These are phyloP conservation scores for Eucalyptus sp. DNA, from an alignment of 345 rosid species.

Conservation along the genomic window DNA sequence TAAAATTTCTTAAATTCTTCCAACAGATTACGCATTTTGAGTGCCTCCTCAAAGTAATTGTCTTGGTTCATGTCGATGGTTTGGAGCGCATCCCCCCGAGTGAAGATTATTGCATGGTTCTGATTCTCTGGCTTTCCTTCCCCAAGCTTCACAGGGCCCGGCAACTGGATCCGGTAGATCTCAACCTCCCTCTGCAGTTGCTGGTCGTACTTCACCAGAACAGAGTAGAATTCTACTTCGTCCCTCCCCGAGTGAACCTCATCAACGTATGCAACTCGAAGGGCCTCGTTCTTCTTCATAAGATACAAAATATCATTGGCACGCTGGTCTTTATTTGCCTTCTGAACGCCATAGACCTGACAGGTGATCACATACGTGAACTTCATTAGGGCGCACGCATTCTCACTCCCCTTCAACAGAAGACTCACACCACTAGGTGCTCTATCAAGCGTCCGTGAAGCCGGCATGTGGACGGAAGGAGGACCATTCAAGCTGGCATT, in stretches of 20 bases:
- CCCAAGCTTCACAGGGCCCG: slow-evolving; percentile 82
- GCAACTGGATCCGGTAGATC: slow-evolving; percentile 75
- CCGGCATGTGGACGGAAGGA: background rate
- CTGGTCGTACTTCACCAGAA: slow-evolving; percentile 76
- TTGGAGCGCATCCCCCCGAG: slow-evolving; percentile 91
- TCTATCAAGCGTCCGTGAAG: slow-evolving; percentile 25
- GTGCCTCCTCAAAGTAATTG: slow-evolving; percentile 84
- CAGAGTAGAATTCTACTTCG: slow-evolving; percentile 59
- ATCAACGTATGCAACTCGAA: slow-evolving; percentile 88
- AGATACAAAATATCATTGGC: slow-evolving; percentile 69
- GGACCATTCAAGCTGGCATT: slow-evolving; percentile 8
- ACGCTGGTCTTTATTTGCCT: slow-evolving; percentile 52
- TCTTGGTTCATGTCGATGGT: slow-evolving; percentile 98
- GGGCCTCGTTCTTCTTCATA: slow-evolving; percentile 71
- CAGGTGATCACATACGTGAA: slow-evolving; percentile 81
- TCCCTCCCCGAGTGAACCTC: slow-evolving; percentile 50
- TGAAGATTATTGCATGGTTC: slow-evolving; percentile 91
- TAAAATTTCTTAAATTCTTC: slow-evolving; percentile 57
- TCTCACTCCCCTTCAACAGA: slow-evolving; percentile 76
- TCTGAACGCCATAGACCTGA: slow-evolving; percentile 76
- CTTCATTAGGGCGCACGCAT: slow-evolving; percentile 74
- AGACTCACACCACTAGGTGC: slow-evolving; percentile 47
- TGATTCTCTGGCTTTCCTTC: slow-evolving; percentile 98
- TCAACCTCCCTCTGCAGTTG: slow-evolving; percentile 68
- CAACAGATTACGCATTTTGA: slow-evolving; percentile 86